A percentile compares a stretch with the other conserved stretches of the same genome.
Evolutionary conservation across 495 filamentous ascomycete genomes (phyloP).

Genomic region (Penicillium egyptiacum): DNA sequence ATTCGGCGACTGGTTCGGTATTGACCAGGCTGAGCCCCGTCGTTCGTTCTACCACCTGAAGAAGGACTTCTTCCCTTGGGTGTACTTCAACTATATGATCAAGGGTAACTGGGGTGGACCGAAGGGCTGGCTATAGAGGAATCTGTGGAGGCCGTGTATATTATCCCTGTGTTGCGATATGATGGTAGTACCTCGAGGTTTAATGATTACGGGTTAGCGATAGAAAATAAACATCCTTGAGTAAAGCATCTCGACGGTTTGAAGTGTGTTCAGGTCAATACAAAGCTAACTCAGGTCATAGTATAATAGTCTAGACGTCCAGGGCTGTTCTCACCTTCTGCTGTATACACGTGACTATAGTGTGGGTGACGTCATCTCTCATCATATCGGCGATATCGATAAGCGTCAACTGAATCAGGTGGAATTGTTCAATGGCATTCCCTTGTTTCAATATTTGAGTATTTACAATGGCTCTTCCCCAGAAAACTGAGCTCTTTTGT

Average conservation of each 20-base stretch:
- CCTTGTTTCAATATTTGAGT: no score
- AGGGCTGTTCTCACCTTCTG: neutral
- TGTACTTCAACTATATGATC: slow-evolving; percentile 58
- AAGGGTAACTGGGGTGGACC: slow-evolving; percentile 64
- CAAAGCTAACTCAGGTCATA: neutral
- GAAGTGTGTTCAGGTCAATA: neutral
- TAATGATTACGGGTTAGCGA: neutral
- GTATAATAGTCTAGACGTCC: no score
- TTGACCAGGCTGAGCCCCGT: slow-evolving; percentile 57
- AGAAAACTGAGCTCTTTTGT: neutral
- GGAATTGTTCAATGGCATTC: neutral
- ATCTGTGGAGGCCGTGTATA: slow-evolving; percentile 4
- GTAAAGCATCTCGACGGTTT: neutral
- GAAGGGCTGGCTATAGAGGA: slow-evolving; percentile 45
- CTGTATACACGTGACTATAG: neutral
- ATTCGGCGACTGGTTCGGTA: slow-evolving; percentile 55
- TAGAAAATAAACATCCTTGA: neutral
- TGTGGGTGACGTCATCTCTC: slow-evolving; percentile 8
- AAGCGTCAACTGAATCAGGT: neutral
- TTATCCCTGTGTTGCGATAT: neutral
- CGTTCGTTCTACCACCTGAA: slow-evolving; percentile 63
- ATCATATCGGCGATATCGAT: slow-evolving; percentile 1
- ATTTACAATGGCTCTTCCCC: neutral
- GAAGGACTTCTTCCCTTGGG: slow-evolving; percentile 73
- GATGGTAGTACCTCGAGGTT: neutral